These are phyloP conservation scores for Chlorella variabilis DNA, from an alignment of 163 green algal genomes.

Conservation along the genomic window DNA sequence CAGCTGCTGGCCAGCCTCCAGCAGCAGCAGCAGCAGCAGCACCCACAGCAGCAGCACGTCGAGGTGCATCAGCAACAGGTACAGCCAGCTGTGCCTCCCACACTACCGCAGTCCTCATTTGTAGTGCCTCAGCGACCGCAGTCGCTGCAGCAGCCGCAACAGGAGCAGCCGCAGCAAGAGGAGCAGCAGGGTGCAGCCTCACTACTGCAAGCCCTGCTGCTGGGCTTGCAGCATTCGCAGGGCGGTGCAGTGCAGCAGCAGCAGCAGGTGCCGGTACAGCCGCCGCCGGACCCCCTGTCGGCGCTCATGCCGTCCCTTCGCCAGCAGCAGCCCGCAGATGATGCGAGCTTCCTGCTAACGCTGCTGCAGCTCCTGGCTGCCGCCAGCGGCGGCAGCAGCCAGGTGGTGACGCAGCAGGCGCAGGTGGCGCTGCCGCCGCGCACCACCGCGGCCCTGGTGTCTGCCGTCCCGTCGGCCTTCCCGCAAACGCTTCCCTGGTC, in stretches of 20 bases:
- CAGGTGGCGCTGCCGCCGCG: too few species aligned
- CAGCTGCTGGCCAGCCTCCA: conserved; percentile 20
- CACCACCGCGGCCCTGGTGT: background rate
- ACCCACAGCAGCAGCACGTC: background rate
- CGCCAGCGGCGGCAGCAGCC: background rate
- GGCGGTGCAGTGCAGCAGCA: background rate
- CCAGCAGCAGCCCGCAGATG: background rate
- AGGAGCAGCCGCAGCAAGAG: background rate
- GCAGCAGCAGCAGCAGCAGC: conserved; percentile 1
- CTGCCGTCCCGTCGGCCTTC: background rate
- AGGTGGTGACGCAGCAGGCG: too few species aligned
- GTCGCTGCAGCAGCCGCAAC: background rate
- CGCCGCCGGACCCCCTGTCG: background rate
- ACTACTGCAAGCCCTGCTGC: background rate
- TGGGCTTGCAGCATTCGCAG: background rate
- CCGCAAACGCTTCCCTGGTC: background rate
- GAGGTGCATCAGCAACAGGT: background rate
- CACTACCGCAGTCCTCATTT: too few species aligned
- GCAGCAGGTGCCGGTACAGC: background rate
- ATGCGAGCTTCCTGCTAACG: background rate
- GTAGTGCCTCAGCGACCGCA: background rate
- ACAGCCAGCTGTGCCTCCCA: background rate
- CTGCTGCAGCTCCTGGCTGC: background rate
- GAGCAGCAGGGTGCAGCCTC: background rate
- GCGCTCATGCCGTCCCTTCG: background rate